Evolutionary conservation across 345 rosid genomes (phyloP), one percentile per base, ranked within the genome.

Genomic region (Lumnitzera littorea): DNA sequence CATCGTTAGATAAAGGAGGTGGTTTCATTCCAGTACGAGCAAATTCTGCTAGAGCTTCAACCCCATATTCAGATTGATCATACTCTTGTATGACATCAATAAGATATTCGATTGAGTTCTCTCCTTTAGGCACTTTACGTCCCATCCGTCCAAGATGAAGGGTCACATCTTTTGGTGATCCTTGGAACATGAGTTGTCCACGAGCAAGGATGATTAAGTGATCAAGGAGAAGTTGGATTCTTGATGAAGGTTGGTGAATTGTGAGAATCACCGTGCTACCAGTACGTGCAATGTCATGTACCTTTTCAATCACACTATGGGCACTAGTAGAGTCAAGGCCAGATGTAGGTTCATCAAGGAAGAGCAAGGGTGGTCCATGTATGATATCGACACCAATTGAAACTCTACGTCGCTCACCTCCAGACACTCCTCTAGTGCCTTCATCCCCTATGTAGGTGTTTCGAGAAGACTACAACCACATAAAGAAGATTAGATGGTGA

Each of bases 301-400:
- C 86, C 67, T 83, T 85, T 56, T 85, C 88, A 2, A 85, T 75
- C 5, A 85, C 84, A 13, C 76, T 83, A 52, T 85, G 57, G 55
- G 91, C 91, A 57, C 83, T 82, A 25, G 84, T 78, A 7, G 91
- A 85, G 70, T 82, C 88, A 3, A 82, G 80, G 12, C 91, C 88
- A 9, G 86, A 84, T 20, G 91, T 82, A n/a, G 91, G 91, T 76
- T 84, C 91, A n/a, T 84, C 90, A 1, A 84, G 75, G 65, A 84
- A 81, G 15, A 84, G 80, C 9, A 84, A 70, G 4, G 81, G 59
- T 29, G 89, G 84, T 52, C 86, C 84, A 2, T 84, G 89, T 65
- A 84, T 84, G 56, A 84, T 79, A 70, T 84, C 84, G 11, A 84
- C 84, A 0, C 86, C 89, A 0, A 84, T 84, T 5, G 87, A 81